Percentiles rank a stretch among this genome's conserved stretches.
phyloP scores from a whole-genome alignment of 305 asterid species.

The Caryopteris hybrid region DNA sequence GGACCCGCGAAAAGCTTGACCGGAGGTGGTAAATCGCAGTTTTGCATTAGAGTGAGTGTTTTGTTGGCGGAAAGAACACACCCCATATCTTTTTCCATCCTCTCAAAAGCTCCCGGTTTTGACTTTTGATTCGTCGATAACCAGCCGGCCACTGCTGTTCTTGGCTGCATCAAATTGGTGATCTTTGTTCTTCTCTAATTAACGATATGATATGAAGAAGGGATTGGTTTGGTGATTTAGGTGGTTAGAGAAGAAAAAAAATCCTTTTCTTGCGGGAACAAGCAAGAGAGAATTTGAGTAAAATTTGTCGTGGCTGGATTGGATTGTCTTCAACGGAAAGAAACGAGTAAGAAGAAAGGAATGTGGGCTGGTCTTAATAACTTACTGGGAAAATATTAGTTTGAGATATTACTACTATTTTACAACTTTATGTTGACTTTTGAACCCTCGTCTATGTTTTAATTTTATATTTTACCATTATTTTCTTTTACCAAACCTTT shows the following conservation, averaged over 20 bases:
- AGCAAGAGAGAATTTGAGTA: constrained; percentile 10
- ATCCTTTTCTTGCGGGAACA: constrained; percentile 32
- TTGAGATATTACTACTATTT: too few relatives aligned
- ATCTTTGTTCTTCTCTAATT: not conserved
- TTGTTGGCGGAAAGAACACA: constrained; percentile 14
- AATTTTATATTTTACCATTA: too few relatives aligned
- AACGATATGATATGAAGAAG: not conserved
- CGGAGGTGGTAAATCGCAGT: constrained; percentile 76
- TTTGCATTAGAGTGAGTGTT: constrained; percentile 41
- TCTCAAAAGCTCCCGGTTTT: constrained; percentile 6
- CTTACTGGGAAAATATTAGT: not conserved
- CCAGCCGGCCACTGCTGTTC: constrained; percentile 23
- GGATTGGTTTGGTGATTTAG: constrained; percentile 6
- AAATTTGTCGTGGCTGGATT: not conserved
- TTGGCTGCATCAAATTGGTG: not conserved
- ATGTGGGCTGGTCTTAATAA: not conserved
- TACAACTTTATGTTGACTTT: too few relatives aligned
- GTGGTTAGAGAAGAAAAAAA: constrained; percentile 9
- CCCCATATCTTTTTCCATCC: constrained; percentile 16
- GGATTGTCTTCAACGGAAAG: constrained; percentile 26
- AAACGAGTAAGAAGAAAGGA: constrained; percentile 2
- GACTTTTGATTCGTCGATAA: constrained; percentile 19
- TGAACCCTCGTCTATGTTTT: too few relatives aligned
- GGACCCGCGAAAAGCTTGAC: constrained; percentile 40
- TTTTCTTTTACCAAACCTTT: too few relatives aligned